These are phyloP conservation scores for Nigrospora oryzae DNA, from an alignment of 2,329 filamentous ascomycete genomes.

Conservation along the genomic window DNA sequence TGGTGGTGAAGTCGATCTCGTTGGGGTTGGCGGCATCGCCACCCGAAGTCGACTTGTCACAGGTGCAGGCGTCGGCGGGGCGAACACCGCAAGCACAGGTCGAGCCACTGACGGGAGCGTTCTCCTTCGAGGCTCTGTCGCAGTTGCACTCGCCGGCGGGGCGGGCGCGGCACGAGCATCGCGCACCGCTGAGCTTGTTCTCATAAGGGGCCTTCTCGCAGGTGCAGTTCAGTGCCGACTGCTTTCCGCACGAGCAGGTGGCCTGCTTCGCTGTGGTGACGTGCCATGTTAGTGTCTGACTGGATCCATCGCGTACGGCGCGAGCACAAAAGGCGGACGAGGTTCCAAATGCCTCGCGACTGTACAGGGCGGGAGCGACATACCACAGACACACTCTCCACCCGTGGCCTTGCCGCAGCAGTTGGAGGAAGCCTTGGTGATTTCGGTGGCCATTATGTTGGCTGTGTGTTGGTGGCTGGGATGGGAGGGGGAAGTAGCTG, in stretches of 20 bases:
- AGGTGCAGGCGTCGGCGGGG: constrained; percentile 68
- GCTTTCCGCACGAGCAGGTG: constrained; percentile 83
- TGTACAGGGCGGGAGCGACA: constrained; percentile 15
- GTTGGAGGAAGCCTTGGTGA: constrained; percentile 30
- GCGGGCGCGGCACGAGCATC: constrained; percentile 78
- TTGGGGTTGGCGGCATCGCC: constrained; percentile 49
- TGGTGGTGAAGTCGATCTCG: constrained; percentile 85
- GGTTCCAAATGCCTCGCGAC: too few species aligned
- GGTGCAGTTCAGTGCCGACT: constrained; percentile 76
- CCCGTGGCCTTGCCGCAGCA: constrained; percentile 46
- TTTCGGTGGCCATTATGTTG: constrained; percentile 21
- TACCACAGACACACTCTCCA: constrained; percentile 49
- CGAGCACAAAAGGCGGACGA: background rate
- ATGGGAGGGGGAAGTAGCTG: background rate
- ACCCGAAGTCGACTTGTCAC: constrained; percentile 61
- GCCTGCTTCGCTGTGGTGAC: constrained; percentile 48
- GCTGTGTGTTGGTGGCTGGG: constrained; percentile 2
- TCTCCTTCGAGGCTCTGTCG: constrained; percentile 63
- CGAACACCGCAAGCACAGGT: constrained; percentile 74
- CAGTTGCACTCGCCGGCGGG: constrained; percentile 78
- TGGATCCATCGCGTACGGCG: background rate
- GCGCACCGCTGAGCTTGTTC: constrained; percentile 63
- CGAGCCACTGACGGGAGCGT: constrained; percentile 47
- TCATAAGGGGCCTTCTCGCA: constrained; percentile 71
- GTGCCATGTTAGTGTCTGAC: constrained; percentile 1